Conservation (phyloP, 768 basidiomycete genomes). For the Tricholomella constricta region DNA sequence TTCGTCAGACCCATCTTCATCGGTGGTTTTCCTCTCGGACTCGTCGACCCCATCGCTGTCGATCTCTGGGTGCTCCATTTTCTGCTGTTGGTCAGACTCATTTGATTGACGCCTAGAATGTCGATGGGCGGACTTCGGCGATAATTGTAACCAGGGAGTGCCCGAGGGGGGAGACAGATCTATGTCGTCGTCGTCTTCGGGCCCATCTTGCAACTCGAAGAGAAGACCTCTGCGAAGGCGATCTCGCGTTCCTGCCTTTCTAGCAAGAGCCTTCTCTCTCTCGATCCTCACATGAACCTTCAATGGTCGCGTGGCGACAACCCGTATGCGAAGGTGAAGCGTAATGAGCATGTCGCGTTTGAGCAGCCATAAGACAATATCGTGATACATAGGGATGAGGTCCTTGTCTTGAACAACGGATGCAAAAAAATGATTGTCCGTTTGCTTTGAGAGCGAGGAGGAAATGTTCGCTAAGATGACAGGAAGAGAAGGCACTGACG, state of each 20-base stretch:
- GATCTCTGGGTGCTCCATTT: constrained; percentile 41
- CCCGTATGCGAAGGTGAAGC: constrained; percentile 81
- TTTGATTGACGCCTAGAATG: constrained; percentile 48
- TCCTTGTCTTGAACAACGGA: constrained; percentile 74
- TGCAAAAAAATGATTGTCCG: constrained; percentile 77
- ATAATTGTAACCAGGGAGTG: constrained; percentile 53
- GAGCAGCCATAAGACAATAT: constrained; percentile 90
- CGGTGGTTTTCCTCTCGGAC: constrained; percentile 42
- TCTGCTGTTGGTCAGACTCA: constrained; percentile 44
- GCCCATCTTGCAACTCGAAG: constrained; percentile 21
- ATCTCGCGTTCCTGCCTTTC: constrained; percentile 18
- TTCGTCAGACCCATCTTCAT: constrained; percentile 45
- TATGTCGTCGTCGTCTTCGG: constrained; percentile 20
- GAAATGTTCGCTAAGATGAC: constrained; percentile 77
- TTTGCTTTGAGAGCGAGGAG: constrained; percentile 60
- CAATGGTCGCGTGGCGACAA: constrained; percentile 76
- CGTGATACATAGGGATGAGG: constrained; percentile 67
- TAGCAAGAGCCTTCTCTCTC: constrained; percentile 39
- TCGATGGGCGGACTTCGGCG: constrained; percentile 53
- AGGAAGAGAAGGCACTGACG: constrained; percentile 69
- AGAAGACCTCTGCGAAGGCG: constrained; percentile 19
- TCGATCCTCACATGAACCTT: constrained; percentile 66
- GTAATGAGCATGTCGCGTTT: constrained; percentile 84
- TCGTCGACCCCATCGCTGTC: constrained; percentile 33
- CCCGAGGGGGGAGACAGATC: constrained; percentile 22